phyloP scores from a whole-genome alignment of 768 basidiomycete species.

The Candolleomyces aberdarensis region DNA sequence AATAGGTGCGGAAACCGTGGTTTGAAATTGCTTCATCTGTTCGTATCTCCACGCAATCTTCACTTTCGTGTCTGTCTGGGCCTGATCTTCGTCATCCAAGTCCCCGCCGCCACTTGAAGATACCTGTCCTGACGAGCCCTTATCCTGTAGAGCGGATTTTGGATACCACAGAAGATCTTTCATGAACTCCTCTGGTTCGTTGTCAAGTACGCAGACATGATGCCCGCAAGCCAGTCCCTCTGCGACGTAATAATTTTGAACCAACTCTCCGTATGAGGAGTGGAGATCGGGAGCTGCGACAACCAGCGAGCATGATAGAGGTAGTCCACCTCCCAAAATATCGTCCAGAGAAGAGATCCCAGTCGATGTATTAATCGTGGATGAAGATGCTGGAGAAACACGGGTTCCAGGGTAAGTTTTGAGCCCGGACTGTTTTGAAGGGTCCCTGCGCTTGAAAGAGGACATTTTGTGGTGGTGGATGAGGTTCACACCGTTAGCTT shows the following conservation, averaged over 20 bases:
- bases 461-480: conserved; percentile 43
- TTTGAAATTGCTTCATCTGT: conserved; percentile 88
- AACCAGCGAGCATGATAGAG: conserved; percentile 71
- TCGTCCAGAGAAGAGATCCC: conserved; percentile 95
- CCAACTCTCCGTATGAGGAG: conserved; percentile 79
- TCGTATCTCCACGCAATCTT: conserved; percentile 99
- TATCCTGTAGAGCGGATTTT: conserved; percentile 16
- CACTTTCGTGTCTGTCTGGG: conserved; percentile 55
- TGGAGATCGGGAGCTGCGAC: conserved; percentile 84
- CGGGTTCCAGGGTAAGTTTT: conserved; percentile 51
- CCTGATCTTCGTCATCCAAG: conserved; percentile 35
- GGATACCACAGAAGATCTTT: conserved; percentile 83
- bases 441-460: conserved; percentile 72
- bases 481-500: background rate
- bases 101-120: conserved; percentile 31
- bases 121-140: conserved; percentile 19
- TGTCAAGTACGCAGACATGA: conserved; percentile 61
- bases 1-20: conserved; percentile 57
- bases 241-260: conserved; percentile 85
- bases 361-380: conserved; percentile 67
- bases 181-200: conserved; percentile 54
- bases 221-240: conserved; percentile 81
- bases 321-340: conserved; percentile 88
- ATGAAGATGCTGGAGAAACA: conserved; percentile 51
- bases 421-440: conserved; percentile 36